Conservation (phyloP, 768 basidiomycete species). For the Serendipita sp. region DNA sequence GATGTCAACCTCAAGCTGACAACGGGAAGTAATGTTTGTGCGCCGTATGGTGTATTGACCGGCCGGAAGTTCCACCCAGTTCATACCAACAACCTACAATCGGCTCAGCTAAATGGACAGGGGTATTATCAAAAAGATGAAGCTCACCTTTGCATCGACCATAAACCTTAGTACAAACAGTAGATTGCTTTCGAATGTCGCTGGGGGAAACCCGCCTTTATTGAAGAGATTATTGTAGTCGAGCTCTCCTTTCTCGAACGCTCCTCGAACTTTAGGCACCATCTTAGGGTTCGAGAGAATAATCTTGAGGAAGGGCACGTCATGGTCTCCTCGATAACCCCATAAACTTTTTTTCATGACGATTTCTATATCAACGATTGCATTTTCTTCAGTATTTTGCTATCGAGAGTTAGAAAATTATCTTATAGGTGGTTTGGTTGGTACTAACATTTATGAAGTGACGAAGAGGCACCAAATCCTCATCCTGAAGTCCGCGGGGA, state of each 20-base stretch:
- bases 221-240: conserved; percentile 43
- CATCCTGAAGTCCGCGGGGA: conserved; percentile 62
- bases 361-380: conserved; percentile 38
- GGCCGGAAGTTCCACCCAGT: conserved; percentile 88
- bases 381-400: conserved; percentile 15
- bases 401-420: neutral
- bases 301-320: conserved; percentile 70
- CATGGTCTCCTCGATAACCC: conserved; percentile 78
- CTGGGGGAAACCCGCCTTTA: conserved; percentile 25
- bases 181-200: conserved; percentile 89
- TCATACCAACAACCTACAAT: conserved; percentile 85
- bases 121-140: neutral
- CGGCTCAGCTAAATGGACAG: neutral
- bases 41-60: conserved; percentile 59
- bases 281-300: conserved; percentile 53
- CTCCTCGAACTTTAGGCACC: conserved; percentile 73
- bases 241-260: conserved; percentile 61
- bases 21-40: conserved; percentile 50
- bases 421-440: neutral
- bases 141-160: conserved; percentile 80
- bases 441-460: conserved; percentile 57
- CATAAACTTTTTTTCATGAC: conserved; percentile 57
- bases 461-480: conserved; percentile 49
- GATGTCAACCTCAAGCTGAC: conserved; percentile 76
- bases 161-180: conserved; percentile 84